Evolutionary conservation across 805 yeast species (phyloP), one percentile per base, ranked within the genome.

Genomic region (Teunomyces cretensis): DNA sequence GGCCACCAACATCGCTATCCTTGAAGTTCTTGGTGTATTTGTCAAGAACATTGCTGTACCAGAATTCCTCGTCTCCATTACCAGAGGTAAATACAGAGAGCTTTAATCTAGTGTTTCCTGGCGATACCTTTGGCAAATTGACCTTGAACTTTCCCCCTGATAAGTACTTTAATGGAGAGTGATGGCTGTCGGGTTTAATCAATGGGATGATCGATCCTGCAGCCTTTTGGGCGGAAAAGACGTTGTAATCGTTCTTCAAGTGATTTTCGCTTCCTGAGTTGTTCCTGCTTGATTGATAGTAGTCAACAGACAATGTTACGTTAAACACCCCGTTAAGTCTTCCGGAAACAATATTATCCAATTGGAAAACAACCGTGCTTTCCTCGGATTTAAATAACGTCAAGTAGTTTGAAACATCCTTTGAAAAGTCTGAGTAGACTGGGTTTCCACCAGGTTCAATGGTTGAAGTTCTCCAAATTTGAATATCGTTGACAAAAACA

Each of bases 401-500:
- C 6, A 72, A 54, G 57, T 78, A 87, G 12, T 67, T 60, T 2
- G 90, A 74, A 1, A 87, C 75, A 58, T 89, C 96, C 58, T 86
- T 88, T 26, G 75, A 67, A 44, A 75, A 65, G 4, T 62, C 55
- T 19, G 86, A 78, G 51, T 70, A 77, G 8, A 77, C 75, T 2
- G 11, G 13, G 2, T 65, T 53, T 36, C 66, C 62, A 38, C 70
- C 67, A 2, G 96, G 96, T 63, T 54, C 83, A 64, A 45, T 81
- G 2, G 96, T 89, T 2, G 92, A 84, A 1, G 88, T 82, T n/a
- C 96, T 78, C 96, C 96, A 88, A 32, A 88, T 67, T 50, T 86
- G 86, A 12, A 75, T 70, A 27, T 83, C 87, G 46, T 74, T 73
- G 27, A 86, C 62, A 53, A 76, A 83, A 38, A 87, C 68, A 59